Conservation (phyloP, 805 yeast species). For the Saccharomycopsis fibuligera region DNA sequence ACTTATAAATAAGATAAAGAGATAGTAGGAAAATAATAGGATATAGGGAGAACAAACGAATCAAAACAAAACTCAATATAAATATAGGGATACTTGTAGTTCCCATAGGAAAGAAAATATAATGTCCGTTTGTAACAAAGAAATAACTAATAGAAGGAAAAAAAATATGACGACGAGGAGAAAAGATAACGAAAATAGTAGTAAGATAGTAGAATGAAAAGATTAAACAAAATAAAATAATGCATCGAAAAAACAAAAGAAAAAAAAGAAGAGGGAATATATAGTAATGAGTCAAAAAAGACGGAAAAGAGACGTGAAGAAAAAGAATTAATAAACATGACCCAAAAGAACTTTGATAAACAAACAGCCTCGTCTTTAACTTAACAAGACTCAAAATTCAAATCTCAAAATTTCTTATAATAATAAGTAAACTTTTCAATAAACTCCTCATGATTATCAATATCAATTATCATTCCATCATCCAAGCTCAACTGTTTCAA, state of each 20-base stretch:
- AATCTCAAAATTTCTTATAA: conserved; percentile 18
- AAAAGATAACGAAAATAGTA: no score
- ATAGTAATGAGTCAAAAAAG: neutral
- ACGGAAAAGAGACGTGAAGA: neutral
- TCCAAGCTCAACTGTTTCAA: conserved; percentile 13
- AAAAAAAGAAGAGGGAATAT: neutral
- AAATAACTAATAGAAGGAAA: neutral
- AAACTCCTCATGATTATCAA: conserved; percentile 19
- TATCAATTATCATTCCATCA: conserved; percentile 16
- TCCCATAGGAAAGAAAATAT: neutral
- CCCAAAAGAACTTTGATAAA: neutral
- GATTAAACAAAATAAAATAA: neutral
- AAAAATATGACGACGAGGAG: neutral
- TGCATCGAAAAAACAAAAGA: neutral
- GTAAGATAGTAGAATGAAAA: neutral
- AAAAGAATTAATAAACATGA: neutral
- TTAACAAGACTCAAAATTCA: no score
- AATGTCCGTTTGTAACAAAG: neutral
- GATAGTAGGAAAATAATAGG: no score
- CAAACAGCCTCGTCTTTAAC: no score
- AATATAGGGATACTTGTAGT: neutral
- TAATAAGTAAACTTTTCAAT: conserved; percentile 19
- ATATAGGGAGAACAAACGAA: no score
- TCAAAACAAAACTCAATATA: neutral
- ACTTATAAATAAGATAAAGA: no score